Conservation (phyloP, 768 basidiomycete genomes). For the Tylopilus subfusipes region DNA sequence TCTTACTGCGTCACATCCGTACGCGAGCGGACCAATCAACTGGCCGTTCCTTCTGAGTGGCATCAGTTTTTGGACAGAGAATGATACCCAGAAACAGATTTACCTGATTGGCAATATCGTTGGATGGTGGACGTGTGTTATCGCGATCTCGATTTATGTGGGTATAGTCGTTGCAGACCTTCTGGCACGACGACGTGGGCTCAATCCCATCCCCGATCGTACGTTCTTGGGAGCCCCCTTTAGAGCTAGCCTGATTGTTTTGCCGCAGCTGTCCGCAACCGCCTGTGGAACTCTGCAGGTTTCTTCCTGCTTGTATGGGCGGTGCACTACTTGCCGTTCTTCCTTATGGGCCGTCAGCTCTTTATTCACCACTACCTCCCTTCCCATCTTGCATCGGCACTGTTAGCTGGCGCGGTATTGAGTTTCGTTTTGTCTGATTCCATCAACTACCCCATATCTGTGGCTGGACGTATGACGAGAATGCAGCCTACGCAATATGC, state of each 20-base stretch:
- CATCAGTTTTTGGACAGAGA: slow-evolving; percentile 98
- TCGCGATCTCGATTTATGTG: slow-evolving; percentile 81
- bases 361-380: slow-evolving; percentile 99
- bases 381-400: slow-evolving; percentile 87
- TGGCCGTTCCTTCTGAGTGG: slow-evolving; percentile 97
- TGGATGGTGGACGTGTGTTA: slow-evolving; percentile 92
- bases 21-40: slow-evolving; percentile 92
- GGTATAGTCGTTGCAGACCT: slow-evolving; percentile 90
- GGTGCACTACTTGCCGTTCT: slow-evolving; percentile 96
- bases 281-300: slow-evolving; percentile 92
- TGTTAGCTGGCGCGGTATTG: slow-evolving; percentile 89
- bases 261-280: slow-evolving; percentile 77
- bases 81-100: slow-evolving; percentile 82
- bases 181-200: slow-evolving; percentile 78
- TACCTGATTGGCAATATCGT: slow-evolving; percentile 94
- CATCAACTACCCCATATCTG: slow-evolving; percentile 87
- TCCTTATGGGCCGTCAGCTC: slow-evolving; percentile 93
- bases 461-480: slow-evolving; percentile 64
- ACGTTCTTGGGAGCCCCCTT: slow-evolving; percentile 32
- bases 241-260: slow-evolving; percentile 1
- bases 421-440: slow-evolving; percentile 88
- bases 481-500: slow-evolving; percentile 52
- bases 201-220: slow-evolving; percentile 87
- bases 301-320: slow-evolving; percentile 96
- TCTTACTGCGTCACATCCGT: slow-evolving; percentile 94